These are phyloP conservation scores for Mariannaea elegans DNA, from an alignment of 2,329 filamentous ascomycete species.

Conservation along the genomic window DNA sequence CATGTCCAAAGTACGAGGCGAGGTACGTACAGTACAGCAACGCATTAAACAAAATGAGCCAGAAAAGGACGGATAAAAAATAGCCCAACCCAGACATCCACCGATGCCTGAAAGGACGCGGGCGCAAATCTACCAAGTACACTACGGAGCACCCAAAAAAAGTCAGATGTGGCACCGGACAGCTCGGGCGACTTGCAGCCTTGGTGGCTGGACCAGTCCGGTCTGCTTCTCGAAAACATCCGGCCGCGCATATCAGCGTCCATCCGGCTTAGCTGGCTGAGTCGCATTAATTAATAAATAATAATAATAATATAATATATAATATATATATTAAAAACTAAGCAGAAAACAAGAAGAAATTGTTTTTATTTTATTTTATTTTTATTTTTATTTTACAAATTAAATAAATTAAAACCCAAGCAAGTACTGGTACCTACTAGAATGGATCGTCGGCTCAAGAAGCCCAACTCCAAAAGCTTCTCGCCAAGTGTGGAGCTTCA, in stretches of 20 bases:
- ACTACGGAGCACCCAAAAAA: constrained; percentile 2
- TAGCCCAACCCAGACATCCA: constrained; percentile 14
- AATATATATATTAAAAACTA: too few relatives aligned
- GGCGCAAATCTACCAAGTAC: constrained; percentile 7
- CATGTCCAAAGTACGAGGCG: constrained; percentile 17
- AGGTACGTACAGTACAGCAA: too few relatives aligned
- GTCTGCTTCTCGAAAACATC: constrained; percentile 22
- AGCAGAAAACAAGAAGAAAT: too few relatives aligned
- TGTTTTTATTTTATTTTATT: too few relatives aligned
- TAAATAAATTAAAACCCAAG: too few relatives aligned
- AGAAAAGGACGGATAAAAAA: too few relatives aligned
- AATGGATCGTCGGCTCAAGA: constrained; percentile 18
- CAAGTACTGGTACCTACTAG: too few relatives aligned
- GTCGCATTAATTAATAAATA: not conserved
- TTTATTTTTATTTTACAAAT: too few relatives aligned
- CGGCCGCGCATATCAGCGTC: not conserved
- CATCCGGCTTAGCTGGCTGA: constrained; percentile 6
- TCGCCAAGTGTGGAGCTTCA: constrained; percentile 25
- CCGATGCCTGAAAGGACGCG: constrained; percentile 25
- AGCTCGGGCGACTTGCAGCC: constrained; percentile 22
- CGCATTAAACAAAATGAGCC: too few relatives aligned
- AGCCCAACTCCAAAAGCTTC: constrained; percentile 14
- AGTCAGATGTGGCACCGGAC: constrained; percentile 23
- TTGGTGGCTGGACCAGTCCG: constrained; percentile 24
- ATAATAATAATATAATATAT: too few relatives aligned